These are phyloP conservation scores for Lachancea waltii DNA, from an alignment of 805 yeast genomes.

Conservation along the genomic window DNA sequence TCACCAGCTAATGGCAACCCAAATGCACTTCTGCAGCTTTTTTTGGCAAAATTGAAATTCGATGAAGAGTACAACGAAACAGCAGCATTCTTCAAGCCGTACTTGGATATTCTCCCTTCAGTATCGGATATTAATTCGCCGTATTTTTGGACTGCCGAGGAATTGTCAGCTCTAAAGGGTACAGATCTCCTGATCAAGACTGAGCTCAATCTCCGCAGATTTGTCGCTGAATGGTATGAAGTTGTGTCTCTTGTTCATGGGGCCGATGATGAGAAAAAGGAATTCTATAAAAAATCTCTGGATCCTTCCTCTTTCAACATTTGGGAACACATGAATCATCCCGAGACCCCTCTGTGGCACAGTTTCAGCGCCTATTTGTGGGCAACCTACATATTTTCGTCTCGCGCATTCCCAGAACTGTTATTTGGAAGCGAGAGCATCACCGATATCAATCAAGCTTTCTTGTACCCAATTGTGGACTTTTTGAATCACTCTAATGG, in stretches of 20 bases:
- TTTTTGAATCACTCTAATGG: constrained; percentile 64
- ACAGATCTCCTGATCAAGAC: constrained; percentile 62
- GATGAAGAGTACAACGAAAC: constrained; percentile 20
- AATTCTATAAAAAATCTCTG: constrained; percentile 20
- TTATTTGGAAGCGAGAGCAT: constrained; percentile 37
- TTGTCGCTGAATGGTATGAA: constrained; percentile 57
- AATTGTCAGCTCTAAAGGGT: constrained; percentile 48
- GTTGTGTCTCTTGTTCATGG: constrained; percentile 21
- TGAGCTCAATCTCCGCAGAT: constrained; percentile 37
- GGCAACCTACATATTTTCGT: constrained; percentile 63
- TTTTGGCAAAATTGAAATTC: constrained; percentile 39
- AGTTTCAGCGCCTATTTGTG: constrained; percentile 65
- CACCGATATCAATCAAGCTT: constrained; percentile 47
- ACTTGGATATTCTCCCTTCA: constrained; percentile 45
- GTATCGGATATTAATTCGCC: constrained; percentile 49
- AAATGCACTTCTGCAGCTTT: constrained; percentile 34
- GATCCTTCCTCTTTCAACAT: constrained; percentile 19
- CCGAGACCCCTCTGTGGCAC: constrained; percentile 44
- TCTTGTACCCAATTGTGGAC: constrained; percentile 75
- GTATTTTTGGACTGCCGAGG: constrained; percentile 53
- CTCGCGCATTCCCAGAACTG: constrained; percentile 77
- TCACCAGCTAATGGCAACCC: constrained; percentile 16
- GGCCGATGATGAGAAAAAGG: constrained; percentile 8
- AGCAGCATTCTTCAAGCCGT: constrained; percentile 33
- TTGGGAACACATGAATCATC: background rate